Base-by-base conservation (phyloP, 1,284 basidiomycete genomes). In the Waitea zeae region DNA sequence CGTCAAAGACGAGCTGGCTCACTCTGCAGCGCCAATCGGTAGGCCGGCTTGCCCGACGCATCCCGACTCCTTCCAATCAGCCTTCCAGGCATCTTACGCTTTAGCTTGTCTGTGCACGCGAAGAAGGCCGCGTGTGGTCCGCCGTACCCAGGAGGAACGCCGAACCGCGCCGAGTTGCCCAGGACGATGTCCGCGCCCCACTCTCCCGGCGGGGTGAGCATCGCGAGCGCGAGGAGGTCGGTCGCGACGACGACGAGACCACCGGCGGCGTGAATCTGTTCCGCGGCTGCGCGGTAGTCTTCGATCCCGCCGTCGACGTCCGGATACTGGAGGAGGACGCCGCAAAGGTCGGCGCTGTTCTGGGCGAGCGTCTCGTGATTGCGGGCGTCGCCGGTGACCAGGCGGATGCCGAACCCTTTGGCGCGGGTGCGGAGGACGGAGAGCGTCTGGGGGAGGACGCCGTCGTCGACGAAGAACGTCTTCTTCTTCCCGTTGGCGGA, bases 101-200 rank as follows among this genome's bases (percentile, higher is more conserved):
- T 98, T 41, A 98, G 64, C 46, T 71, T 77, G 41, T 98, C 89
- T 17, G 78, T 82, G 41, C 87, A 87, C 5, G 93, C 84, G 52
- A 98, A 98, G 70, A 98, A 98, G 5, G 86, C 90, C 12, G 81
- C 90, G 49, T 93, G 88, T 15, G 88, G 88, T 15, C 88, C 88
- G 41, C 88, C 88, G 51, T 88, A 92, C 19, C 88, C 88, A 35
- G 73, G 69, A 19, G 88, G 86, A 18, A 92, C 87, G 52, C 93
- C 93, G 49, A 98, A 98, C 29, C 93, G 76, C 30, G 84, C 92
- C 24, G 89, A 86, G 54, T 93, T 97, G 29, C 93, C 93, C 36
- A 93, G 64, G 3, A 90, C 92, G 43, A 98, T 79, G 54, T 98
- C 93, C 22, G 90, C 92, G 33, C 93, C 93, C 88, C 93, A 97